phyloP scores from a whole-genome alignment of 2,329 filamentous ascomycete species.

The Tolypocladium guangdongense region DNA sequence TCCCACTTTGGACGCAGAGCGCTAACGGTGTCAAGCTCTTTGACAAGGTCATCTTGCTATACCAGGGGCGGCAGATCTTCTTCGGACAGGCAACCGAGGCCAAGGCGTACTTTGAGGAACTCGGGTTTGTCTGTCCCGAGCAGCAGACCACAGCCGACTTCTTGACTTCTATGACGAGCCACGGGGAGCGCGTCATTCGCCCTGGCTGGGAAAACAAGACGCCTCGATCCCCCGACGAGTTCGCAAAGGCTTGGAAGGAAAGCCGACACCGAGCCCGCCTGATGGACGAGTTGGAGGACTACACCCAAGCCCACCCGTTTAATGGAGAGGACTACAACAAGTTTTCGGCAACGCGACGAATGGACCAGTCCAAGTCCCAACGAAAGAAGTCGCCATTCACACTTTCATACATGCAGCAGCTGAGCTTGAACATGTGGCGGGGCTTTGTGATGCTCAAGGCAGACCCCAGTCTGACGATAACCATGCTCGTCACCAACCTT shows the following conservation, averaged over 20 bases:
- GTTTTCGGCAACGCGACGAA: background rate
- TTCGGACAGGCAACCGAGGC: background rate
- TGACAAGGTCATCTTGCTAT: background rate
- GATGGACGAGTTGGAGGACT: slow-evolving; percentile 20
- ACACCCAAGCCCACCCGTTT: slow-evolving; percentile 8
- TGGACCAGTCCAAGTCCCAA: background rate
- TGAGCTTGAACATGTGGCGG: background rate
- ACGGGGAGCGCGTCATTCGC: slow-evolving; percentile 21
- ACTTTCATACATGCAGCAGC: background rate
- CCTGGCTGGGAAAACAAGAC: slow-evolving; percentile 22
- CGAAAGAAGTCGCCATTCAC: background rate
- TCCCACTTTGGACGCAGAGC: slow-evolving; percentile 23
- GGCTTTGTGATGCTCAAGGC: background rate
- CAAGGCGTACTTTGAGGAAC: background rate
- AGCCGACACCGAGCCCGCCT: slow-evolving; percentile 10
- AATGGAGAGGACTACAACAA: background rate
- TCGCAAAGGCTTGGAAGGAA: slow-evolving; percentile 22
- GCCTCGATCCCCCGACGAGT: slow-evolving; percentile 26
- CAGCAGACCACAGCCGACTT: background rate
- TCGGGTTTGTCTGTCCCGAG: background rate
- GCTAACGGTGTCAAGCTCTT: background rate
- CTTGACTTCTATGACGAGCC: slow-evolving; percentile 27
- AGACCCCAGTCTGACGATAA: background rate
- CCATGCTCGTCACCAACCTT: background rate
- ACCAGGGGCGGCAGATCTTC: background rate